These are phyloP conservation scores for Trichoderma gracile DNA, from an alignment of 2,329 filamentous ascomycete species.

Conservation along the genomic window DNA sequence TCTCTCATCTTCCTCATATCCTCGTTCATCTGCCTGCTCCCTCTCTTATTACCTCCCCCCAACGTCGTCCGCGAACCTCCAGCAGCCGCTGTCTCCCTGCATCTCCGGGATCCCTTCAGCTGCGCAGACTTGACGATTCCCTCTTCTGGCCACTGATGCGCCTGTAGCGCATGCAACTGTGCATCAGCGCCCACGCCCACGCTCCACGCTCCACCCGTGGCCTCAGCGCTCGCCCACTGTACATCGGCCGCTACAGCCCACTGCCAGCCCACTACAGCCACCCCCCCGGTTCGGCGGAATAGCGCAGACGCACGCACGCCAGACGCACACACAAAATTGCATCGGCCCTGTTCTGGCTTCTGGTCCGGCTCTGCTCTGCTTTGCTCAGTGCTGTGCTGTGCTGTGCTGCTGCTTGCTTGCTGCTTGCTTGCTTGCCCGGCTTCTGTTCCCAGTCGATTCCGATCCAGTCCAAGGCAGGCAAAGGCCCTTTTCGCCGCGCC, in stretches of 20 bases:
- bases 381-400: background rate
- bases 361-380: slow-evolving; percentile 5
- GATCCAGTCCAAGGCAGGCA: too few species aligned
- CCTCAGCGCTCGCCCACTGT: too few species aligned
- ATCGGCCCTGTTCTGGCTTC: slow-evolving; percentile 17
- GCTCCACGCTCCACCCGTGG: background rate
- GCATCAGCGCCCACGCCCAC: slow-evolving; percentile 14
- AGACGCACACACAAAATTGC: slow-evolving; percentile 20
- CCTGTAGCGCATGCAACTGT: slow-evolving; percentile 24
- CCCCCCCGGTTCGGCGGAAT: slow-evolving; percentile 23
- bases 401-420: too few species aligned
- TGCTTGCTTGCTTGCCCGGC: too few species aligned
- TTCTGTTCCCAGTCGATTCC: too few species aligned
- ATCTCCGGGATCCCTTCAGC: slow-evolving; percentile 3
- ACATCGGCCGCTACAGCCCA: too few species aligned
- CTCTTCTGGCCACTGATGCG: slow-evolving; percentile 22
- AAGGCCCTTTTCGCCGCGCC: slow-evolving; percentile 19
- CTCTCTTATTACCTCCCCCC: too few species aligned
- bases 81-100: background rate
- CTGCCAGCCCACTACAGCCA: slow-evolving; percentile 1
- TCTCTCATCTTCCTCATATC: too few species aligned
- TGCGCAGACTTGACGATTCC: slow-evolving; percentile 8
- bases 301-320: slow-evolving; percentile 20
- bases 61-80: too few species aligned
- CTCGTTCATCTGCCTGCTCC: too few species aligned